Base-by-base conservation (phyloP, 768 basidiomycete species). In the Pleurotus sapidus region DNA sequence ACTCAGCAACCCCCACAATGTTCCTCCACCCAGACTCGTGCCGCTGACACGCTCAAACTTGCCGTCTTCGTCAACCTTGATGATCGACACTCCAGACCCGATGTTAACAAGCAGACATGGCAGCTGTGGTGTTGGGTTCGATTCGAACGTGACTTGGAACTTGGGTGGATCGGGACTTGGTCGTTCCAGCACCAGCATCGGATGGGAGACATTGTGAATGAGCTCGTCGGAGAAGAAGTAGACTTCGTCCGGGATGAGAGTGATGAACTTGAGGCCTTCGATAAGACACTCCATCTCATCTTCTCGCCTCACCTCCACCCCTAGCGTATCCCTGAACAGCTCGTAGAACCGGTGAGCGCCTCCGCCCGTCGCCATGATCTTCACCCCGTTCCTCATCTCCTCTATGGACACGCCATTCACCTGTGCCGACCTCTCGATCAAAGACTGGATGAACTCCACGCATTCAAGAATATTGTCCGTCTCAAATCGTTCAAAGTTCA, bases 281-380 rank as follows among this genome's bases (percentile, higher is more conserved):
- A 98, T 98, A 68, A 98, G 74, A 66, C 97, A 98, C 74, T 93
- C 96, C 97, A 99, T 98, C 81, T 99, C 97, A 70, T 98, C 97
- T 72, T 98, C 96, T 57, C 89, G 74, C 59, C 78, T 76, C 43
- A 98, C 93, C 67, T 95, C 93, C 50, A 98, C 92, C 24, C 79
- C 84, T 12, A 98, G 76, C 61, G 83, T 84, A 18, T 76, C 76
- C 50, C 78, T 78, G 70, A 99, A 89, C 51, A 91, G 75, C 64
- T 91, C 89, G 71, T 95, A 88, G 75, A 95, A 98, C 67, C 84
- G 87, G 79, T 97, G 94, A 42, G 96, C 96, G 38, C 97, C 97
- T 15, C 97, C 97, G 15, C 97, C 97, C 0, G 97, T 99, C 4
- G 95, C 95, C 86, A 98, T 91, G 65, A 99, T 94, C 77, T 95